Evolutionary conservation across 176 grass and related monocot genomes (phyloP).

Genomic region (Oryza punctata): DNA sequence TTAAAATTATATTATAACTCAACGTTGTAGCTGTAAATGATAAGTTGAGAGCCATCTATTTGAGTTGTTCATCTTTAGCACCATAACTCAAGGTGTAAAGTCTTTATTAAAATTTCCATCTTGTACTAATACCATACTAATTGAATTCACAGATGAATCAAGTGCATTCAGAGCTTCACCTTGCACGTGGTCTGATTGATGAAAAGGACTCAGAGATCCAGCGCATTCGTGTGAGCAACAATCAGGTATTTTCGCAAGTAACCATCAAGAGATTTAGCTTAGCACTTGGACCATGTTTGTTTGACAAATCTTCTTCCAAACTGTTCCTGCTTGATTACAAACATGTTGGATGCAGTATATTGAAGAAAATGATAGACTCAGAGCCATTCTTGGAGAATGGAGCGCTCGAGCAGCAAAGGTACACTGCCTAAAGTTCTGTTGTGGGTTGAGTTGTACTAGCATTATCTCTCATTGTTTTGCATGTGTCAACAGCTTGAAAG

Average conservation of each 20-base stretch:
- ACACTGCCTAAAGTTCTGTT: constrained; percentile 8
- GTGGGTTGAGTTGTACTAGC: constrained; percentile 12
- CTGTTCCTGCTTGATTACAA: constrained; percentile 20
- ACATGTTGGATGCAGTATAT: constrained; percentile 64
- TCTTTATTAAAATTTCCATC: not conserved
- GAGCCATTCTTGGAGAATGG: constrained; percentile 98
- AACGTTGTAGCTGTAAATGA: not conserved
- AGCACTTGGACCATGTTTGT: not conserved
- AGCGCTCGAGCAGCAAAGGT: constrained; percentile 97
- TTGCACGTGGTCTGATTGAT: constrained; percentile 81
- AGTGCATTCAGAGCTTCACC: constrained; percentile 85
- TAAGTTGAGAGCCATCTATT: constrained; percentile 6
- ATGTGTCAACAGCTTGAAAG: constrained; percentile 70
- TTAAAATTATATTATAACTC: not conserved
- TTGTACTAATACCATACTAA: constrained; percentile 12
- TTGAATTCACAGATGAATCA: constrained; percentile 83
- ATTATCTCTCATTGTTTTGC: constrained; percentile 21
- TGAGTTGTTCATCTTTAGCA: not conserved
- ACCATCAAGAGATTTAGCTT: not conserved
- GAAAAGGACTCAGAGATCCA: constrained; percentile 85
- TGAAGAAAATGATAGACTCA: constrained; percentile 98
- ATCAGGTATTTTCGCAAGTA: constrained; percentile 55
- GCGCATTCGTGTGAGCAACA: constrained; percentile 77
- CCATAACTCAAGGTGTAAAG: not conserved
- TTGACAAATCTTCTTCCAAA: constrained; percentile 12